Evolutionary conservation across 352 stramenopile genomes (phyloP).

Genomic region (Blastocystis sp.): DNA sequence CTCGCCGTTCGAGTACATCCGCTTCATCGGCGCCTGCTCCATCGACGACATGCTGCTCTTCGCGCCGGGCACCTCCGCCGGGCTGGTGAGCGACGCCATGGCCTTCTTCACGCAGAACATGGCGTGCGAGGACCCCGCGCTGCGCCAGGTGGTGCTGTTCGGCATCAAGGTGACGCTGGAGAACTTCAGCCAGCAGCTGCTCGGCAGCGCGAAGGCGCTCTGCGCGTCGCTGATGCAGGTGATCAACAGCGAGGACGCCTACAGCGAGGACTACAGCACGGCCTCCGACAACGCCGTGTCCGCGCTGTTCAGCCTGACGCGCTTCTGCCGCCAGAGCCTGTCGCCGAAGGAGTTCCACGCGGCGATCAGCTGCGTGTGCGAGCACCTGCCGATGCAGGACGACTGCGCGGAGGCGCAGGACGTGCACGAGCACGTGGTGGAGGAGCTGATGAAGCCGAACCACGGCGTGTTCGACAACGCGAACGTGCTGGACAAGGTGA

Average conservation of each 20-base stretch:
- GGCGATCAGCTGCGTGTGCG: not conserved
- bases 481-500: not conserved
- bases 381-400: constrained; percentile 14
- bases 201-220: not conserved
- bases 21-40: constrained; percentile 12
- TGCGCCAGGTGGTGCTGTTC: constrained; percentile 37
- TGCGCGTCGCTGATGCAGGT: constrained; percentile 13
- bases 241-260: not conserved
- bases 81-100: not conserved
- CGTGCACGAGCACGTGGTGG: constrained; percentile 42
- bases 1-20: constrained; percentile 50
- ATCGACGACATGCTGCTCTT: constrained; percentile 35
- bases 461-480: constrained; percentile 24
- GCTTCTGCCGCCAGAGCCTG: not conserved
- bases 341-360: not conserved
- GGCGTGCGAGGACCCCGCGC: constrained; percentile 29
- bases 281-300: constrained; percentile 35
- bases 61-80: not conserved
- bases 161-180: constrained; percentile 31
- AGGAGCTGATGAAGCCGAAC: constrained; percentile 39
- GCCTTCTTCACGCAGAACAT: constrained; percentile 30
- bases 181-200: not conserved
- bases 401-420: constrained; percentile 12
- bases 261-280: constrained; percentile 11
- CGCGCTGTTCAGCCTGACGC: constrained; percentile 2